Evolutionary conservation across 2,329 filamentous ascomycete genomes (phyloP), one percentile per base, ranked within the genome.

Genomic region (Akanthomyces uredinophilus): DNA sequence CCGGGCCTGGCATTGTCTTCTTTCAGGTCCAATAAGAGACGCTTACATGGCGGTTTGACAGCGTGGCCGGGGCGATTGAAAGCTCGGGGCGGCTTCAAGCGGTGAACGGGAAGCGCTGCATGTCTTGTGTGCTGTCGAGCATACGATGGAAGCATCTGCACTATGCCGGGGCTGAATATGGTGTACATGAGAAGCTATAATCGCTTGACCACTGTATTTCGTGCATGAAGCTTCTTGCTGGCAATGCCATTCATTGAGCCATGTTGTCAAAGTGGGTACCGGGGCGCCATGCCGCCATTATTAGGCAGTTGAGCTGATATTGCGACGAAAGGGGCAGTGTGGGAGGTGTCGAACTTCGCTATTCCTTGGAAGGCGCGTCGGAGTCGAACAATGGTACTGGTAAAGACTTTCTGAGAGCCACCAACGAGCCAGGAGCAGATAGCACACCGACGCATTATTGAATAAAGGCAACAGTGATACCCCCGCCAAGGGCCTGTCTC

Each of bases 81-180:
- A 7, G 18, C 16, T n/a, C 20, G 29, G 18, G 8, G 29, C 20
- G 56, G 47, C 35, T 8, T 37, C 43, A 22, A 47, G 46, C 46
- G 47, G 58, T 29, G 50, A 53, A 54, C n/a, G 13, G 27, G 5
- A 43, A n/a, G 24, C n/a, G 22, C 59, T 54, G 59, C 59, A 60
- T 54, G 50, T 61, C 59, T 61, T 44, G 59, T 61, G 59, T 39
- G 59, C 50, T 61, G 59, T 61, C 22, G 32, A 58, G 22, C 52
- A 20, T 20, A n/a, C 32, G 14, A 52, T 14, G 20, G 29, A 52
- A 37, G 29, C 10, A 22, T 22, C 32, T 43, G 51, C 37, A n/a
- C 35, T 10, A 43, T 54, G 51, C 20, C 24, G 37, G 13, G 46
- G 46, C 56, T 59, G n/a, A 18, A 51, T 29, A 43, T 43, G 53